phyloP scores from a whole-genome alignment of 345 rosid species.

The Sonneratia alba region DNA sequence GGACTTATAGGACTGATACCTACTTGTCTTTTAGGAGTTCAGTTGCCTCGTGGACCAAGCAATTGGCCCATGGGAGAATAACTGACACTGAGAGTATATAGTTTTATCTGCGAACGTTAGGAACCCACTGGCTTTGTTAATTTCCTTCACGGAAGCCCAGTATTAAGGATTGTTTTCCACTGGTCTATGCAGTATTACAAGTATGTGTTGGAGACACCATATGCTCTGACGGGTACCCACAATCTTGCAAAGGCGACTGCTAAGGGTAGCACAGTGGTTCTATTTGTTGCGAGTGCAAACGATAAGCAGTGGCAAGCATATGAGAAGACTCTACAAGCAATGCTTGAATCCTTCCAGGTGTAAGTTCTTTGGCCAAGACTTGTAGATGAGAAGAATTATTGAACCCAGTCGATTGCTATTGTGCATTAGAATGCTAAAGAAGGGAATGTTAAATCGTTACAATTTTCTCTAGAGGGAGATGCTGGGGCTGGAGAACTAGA shows the following conservation, averaged over 20 bases:
- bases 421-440: not conserved
- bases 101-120: not conserved
- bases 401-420: not conserved
- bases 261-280: conserved; percentile 74
- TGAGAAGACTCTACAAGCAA: conserved; percentile 55
- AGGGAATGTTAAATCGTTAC: not conserved
- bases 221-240: conserved; percentile 83
- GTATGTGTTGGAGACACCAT: conserved; percentile 82
- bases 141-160: not conserved
- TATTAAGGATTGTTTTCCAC: not conserved
- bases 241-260: conserved; percentile 98
- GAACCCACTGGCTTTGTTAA: not conserved
- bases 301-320: conserved; percentile 81
- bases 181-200: conserved; percentile 63
- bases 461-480: not conserved
- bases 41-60: not conserved
- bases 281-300: conserved; percentile 83
- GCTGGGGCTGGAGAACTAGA: not conserved
- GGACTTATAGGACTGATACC: not conserved
- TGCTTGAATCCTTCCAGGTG: conserved; percentile 52
- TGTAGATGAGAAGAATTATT: not conserved
- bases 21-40: not conserved
- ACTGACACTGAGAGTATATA: not conserved
- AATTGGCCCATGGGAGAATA: not conserved
- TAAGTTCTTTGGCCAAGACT: not conserved